These are phyloP conservation scores for Fragaria vesca DNA, from an alignment of 306 rosid species.

Conservation along the genomic window DNA sequence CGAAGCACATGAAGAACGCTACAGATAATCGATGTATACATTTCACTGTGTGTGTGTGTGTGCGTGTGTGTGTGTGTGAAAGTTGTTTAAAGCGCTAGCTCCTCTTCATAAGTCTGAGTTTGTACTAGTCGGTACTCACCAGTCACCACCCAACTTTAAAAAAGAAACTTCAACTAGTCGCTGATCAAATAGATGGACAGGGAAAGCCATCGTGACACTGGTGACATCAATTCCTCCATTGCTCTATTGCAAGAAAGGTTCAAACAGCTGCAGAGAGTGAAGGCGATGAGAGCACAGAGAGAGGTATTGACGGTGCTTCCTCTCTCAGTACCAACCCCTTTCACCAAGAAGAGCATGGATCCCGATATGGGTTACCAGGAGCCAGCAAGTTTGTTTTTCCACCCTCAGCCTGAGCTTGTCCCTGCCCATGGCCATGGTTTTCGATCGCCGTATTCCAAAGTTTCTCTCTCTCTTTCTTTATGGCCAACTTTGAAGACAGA, in stretches of 20 bases:
- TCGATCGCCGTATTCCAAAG: not conserved
- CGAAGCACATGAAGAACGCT: not conserved
- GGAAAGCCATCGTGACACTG: not conserved
- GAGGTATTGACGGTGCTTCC: not conserved
- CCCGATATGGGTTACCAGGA: not conserved
- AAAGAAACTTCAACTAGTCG: not conserved
- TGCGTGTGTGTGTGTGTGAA: too few species aligned
- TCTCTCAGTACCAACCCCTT: not conserved
- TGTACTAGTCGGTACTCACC: not conserved
- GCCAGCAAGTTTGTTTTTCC: not conserved
- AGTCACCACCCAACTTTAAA: not conserved
- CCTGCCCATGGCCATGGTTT: not conserved
- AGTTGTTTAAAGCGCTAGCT: not conserved
- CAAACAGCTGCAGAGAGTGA: slow-evolving; percentile 1
- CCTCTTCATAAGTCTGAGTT: not conserved
- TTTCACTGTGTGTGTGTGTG: too few species aligned
- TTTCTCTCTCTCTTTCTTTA: not conserved
- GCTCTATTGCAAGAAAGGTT: not conserved
- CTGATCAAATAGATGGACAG: not conserved
- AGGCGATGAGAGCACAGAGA: not conserved
- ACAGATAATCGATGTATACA: not conserved
- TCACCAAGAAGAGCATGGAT: not conserved
- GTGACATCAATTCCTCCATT: not conserved
- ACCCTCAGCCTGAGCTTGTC: not conserved
- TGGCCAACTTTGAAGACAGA: not conserved